A percentile compares a stretch with the other conserved stretches of the same genome.
phyloP scores from a whole-genome alignment of 805 yeast species.

The Myxozyma udenii region DNA sequence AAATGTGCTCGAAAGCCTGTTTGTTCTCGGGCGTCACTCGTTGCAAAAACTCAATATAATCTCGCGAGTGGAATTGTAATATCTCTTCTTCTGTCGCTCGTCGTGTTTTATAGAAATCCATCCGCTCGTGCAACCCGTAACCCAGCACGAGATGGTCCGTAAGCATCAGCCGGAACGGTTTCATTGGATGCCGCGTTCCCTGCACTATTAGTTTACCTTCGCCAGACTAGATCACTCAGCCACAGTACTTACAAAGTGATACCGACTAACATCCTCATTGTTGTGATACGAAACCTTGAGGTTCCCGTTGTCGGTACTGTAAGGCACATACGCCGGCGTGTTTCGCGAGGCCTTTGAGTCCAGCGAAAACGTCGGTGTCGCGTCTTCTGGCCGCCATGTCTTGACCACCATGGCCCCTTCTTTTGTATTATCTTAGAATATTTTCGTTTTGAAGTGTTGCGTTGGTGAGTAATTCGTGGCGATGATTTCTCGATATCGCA shows the following conservation, averaged over 20 bases:
- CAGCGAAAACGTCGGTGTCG: constrained; percentile 15
- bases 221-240: too few species aligned
- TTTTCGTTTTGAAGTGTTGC: neutral
- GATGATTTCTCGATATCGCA: too few species aligned
- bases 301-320: constrained; percentile 9
- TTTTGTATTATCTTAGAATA: neutral
- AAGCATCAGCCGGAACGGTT: constrained; percentile 88
- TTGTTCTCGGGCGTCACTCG: constrained; percentile 31
- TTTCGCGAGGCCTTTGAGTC: constrained; percentile 18
- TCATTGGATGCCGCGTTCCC: constrained; percentile 97
- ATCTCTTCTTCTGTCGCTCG: constrained; percentile 80
- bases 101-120: constrained; percentile 86
- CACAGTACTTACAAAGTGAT: constrained; percentile 56
- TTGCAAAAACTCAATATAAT: constrained; percentile 74
- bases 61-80: constrained; percentile 78
- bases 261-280: constrained; percentile 67
- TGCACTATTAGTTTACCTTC: neutral
- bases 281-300: constrained; percentile 62
- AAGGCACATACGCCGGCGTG: constrained; percentile 18
- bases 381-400: constrained; percentile 17
- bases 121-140: constrained; percentile 78
- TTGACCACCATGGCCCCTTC: constrained; percentile 16
- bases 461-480: neutral
- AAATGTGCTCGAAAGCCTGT: constrained; percentile 32
- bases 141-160: constrained; percentile 87